Evolutionary conservation across 495 filamentous ascomycete species (phyloP).

Genomic region (Oidiodendron maius): DNA sequence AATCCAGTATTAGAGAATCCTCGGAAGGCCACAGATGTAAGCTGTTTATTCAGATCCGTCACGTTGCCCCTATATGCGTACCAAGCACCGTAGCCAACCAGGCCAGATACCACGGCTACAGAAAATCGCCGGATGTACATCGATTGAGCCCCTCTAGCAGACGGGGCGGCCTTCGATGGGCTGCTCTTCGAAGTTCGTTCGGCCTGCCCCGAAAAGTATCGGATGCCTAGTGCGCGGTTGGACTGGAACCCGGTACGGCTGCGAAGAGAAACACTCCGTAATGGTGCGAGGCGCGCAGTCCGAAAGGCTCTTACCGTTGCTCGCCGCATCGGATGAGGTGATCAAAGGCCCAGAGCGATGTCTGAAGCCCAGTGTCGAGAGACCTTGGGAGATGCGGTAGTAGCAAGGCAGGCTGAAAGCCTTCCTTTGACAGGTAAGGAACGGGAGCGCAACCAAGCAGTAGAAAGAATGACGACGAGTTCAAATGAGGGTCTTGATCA

Average conservation of each 20-base stretch:
- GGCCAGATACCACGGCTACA: slow-evolving; percentile 51
- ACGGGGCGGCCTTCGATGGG: slow-evolving; percentile 25
- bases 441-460: background rate
- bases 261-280: slow-evolving; percentile 43
- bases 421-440: too few relatives aligned
- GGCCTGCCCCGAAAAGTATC: slow-evolving; percentile 36
- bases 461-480: slow-evolving; percentile 2
- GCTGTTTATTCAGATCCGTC: background rate
- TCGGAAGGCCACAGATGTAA: slow-evolving; percentile 7
- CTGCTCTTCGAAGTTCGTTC: slow-evolving; percentile 18
- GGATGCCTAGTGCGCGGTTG: slow-evolving; percentile 38
- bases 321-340: slow-evolving; percentile 52
- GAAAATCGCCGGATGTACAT: slow-evolving; percentile 64
- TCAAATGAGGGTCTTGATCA: slow-evolving; percentile 3
- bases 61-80: slow-evolving; percentile 46
- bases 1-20: slow-evolving; percentile 8
- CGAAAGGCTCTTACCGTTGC: slow-evolving; percentile 55
- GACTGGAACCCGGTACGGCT: slow-evolving; percentile 33
- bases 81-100: slow-evolving; percentile 61
- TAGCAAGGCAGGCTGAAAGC: background rate
- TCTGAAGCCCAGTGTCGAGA: slow-evolving; percentile 9
- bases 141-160: slow-evolving; percentile 36
- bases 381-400: background rate
- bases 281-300: slow-evolving; percentile 50
- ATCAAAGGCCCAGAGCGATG: slow-evolving; percentile 6